Evolutionary conservation across 768 basidiomycete species (phyloP).

Genomic region (Leccinum broughii): DNA sequence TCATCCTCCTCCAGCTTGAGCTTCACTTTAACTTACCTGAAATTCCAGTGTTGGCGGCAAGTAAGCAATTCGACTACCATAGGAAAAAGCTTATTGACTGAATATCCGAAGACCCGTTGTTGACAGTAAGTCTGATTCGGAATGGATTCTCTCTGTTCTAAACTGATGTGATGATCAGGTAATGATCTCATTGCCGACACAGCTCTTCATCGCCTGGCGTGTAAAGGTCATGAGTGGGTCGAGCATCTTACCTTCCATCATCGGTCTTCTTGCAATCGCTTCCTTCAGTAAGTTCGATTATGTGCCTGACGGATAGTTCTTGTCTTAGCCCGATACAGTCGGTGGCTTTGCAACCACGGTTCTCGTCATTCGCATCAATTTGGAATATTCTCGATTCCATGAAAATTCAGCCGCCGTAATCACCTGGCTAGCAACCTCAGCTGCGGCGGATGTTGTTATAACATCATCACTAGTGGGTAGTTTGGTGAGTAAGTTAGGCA

Average conservation of each 20-base stretch:
- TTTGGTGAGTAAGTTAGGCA: constrained; percentile 32
- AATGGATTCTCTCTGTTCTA: neutral
- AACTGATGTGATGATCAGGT: constrained; percentile 32
- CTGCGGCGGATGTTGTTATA: constrained; percentile 43
- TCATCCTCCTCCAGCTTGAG: neutral
- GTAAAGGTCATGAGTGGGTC: constrained; percentile 38
- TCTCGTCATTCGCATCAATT: constrained; percentile 30
- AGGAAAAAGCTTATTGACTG: neutral
- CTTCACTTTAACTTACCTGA: constrained; percentile 22
- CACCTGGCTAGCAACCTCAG: constrained; percentile 44
- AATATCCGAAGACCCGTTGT: constrained; percentile 40
- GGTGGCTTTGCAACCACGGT: constrained; percentile 38
- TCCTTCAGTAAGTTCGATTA: constrained; percentile 11
- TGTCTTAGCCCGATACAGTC: constrained; percentile 18
- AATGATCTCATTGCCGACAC: constrained; percentile 44
- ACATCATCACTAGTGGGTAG: constrained; percentile 44
- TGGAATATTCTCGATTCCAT: constrained; percentile 35
- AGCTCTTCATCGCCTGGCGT: constrained; percentile 50
- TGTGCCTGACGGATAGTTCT: no score
- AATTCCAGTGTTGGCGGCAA: constrained; percentile 11
- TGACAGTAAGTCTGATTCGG: constrained; percentile 37
- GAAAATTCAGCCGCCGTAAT: constrained; percentile 36
- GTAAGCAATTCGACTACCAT: constrained; percentile 6
- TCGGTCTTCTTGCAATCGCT: constrained; percentile 14
- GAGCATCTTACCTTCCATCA: constrained; percentile 25